phyloP scores from a whole-genome alignment of 2,329 filamentous ascomycete genomes.

The Aspergillus sp. region DNA sequence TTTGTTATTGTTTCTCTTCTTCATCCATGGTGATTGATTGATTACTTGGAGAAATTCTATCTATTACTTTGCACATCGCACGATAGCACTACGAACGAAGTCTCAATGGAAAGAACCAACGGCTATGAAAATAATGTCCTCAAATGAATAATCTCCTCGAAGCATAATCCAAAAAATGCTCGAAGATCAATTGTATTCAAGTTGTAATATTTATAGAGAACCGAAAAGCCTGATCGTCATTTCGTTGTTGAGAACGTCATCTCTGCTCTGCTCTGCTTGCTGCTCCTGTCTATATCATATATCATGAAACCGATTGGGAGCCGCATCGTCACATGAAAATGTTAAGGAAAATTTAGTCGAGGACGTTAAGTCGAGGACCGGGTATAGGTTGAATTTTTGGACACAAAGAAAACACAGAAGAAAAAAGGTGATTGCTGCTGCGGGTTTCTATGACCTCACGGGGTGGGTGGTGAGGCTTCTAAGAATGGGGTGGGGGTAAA shows the following conservation, averaged over 20 bases:
- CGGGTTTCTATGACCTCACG: neutral
- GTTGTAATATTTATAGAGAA: constrained; percentile 11
- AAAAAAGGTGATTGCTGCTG: neutral
- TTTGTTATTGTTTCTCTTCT: neutral
- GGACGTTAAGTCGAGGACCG: constrained; percentile 29
- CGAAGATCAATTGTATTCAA: constrained; percentile 4
- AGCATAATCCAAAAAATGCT: neutral
- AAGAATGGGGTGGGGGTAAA: neutral
- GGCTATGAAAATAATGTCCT: neutral
- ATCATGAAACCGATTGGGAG: constrained; percentile 11
- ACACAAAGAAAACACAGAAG: constrained; percentile 17
- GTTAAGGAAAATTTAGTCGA: constrained; percentile 22
- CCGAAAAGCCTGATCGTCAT: constrained; percentile 20
- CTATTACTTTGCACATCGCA: constrained; percentile 3
- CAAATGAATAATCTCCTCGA: neutral
- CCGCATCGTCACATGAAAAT: constrained; percentile 9
- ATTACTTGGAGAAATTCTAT: neutral
- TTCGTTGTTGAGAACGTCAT: constrained; percentile 39
- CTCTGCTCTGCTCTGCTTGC: constrained; percentile 4
- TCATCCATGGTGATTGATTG: too few species aligned
- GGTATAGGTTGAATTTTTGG: constrained; percentile 46
- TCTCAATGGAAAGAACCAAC: too few species aligned
- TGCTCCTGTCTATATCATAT: constrained; percentile 18
- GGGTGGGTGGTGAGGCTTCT: neutral
- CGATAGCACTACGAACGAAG: neutral